Conservation (phyloP, 352 stramenopile species). For the Blastocystis sp. region DNA sequence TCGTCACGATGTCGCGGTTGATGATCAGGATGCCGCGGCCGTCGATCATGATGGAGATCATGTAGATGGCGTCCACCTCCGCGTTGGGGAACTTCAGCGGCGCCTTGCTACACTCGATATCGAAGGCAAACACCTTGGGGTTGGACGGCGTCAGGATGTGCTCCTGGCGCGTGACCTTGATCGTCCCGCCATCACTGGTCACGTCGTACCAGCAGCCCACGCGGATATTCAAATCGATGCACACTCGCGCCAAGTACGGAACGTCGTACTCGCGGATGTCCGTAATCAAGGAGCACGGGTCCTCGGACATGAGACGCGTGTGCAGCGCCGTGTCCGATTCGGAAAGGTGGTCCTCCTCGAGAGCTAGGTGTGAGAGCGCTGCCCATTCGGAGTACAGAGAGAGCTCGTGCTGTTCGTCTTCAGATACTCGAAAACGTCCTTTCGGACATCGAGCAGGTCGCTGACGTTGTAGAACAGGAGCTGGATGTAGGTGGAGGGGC, state of each 20-base stretch:
- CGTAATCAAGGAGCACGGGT: constrained; percentile 73
- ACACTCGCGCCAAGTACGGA: constrained; percentile 89
- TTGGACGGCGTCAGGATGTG: constrained; percentile 75
- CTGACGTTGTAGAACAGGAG: constrained; percentile 81
- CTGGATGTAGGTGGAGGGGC: constrained; percentile 74
- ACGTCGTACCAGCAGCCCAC: constrained; percentile 95
- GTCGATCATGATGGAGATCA: constrained; percentile 99
- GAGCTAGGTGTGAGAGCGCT: background rate
- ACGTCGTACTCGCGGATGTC: constrained; percentile 97
- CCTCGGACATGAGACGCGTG: constrained; percentile 21
- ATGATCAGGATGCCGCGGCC: constrained; percentile 90
- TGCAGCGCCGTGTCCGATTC: background rate
- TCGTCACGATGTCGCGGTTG: constrained; percentile 89
- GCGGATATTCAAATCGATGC: constrained; percentile 91
- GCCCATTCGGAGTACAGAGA: background rate
- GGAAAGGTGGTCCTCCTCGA: background rate
- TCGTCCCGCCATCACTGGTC: constrained; percentile 74
- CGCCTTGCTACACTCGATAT: constrained; percentile 98
- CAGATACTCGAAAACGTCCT: constrained; percentile 73
- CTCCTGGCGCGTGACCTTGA: constrained; percentile 72
- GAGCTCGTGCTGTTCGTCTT: constrained; percentile 70
- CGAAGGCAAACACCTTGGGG: constrained; percentile 91
- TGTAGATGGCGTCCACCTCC: constrained; percentile 88
- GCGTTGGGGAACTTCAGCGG: constrained; percentile 97
- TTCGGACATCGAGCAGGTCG: constrained; percentile 73